phyloP scores from a whole-genome alignment of 2,329 filamentous ascomycete genomes.

The Phyllosticta citriasiana region DNA sequence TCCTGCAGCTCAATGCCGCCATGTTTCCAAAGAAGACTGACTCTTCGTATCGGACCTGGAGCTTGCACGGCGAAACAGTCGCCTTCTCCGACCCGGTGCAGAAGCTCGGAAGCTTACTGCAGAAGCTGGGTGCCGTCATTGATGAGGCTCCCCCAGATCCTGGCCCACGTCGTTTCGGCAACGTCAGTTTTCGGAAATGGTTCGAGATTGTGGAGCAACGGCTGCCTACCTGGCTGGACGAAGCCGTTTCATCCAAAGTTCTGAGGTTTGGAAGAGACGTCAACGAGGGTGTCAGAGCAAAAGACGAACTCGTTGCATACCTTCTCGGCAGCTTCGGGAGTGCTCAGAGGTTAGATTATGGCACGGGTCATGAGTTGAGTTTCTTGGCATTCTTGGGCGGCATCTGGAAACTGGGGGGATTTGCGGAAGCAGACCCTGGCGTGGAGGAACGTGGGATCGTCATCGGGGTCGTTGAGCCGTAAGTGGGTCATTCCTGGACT shows the following conservation, averaged over 20 bases:
- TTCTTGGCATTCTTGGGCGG: conserved; percentile 86
- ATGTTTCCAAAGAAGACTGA: conserved; percentile 59
- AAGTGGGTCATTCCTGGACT: conserved; percentile 30
- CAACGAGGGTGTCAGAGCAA: conserved; percentile 34
- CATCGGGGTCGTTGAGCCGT: conserved; percentile 73
- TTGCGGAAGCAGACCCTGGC: conserved; percentile 47
- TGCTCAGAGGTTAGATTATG: conserved; percentile 81
- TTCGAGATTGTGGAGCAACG: conserved; percentile 56
- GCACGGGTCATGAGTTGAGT: conserved; percentile 90
- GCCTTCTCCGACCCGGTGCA: conserved; percentile 48
- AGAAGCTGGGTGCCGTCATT: conserved; percentile 55
- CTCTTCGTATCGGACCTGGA: conserved; percentile 43
- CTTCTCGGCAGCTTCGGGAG: conserved; percentile 82
- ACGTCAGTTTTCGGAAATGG: conserved; percentile 84
- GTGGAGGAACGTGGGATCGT: conserved; percentile 70
- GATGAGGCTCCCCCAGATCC: conserved; percentile 73
- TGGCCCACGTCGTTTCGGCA: conserved; percentile 83
- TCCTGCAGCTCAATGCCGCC: conserved; percentile 81
- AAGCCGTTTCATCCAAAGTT: conserved; percentile 44
- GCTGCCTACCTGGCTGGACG: conserved; percentile 45
- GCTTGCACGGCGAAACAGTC: conserved; percentile 32
- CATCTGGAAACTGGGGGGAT: conserved; percentile 82
- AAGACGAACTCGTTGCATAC: conserved; percentile 65
- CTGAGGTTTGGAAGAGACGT: conserved; percentile 25
- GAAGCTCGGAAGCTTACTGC: conserved; percentile 56